Evolutionary conservation across 2,329 filamentous ascomycete genomes (phyloP), one percentile per base, ranked within the genome.

Genomic region (Albifimbria verrucaria): DNA sequence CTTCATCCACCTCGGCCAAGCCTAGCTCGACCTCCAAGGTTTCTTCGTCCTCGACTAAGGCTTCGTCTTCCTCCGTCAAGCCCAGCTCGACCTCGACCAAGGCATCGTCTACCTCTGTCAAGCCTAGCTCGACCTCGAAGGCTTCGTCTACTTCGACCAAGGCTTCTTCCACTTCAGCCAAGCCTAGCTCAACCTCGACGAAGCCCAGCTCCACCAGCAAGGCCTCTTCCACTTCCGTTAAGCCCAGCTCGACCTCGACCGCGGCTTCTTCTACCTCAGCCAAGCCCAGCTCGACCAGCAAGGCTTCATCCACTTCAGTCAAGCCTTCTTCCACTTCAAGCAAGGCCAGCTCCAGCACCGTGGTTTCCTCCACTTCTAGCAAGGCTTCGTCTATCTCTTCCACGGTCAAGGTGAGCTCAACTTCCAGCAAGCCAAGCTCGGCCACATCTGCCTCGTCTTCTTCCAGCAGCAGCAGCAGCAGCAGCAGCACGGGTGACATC

Each of bases 61-160:
- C 45, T 43, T 43, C 55, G 5, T 50, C 48, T 25, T 32, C 49
- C 15, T 52, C 52, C 11, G 36, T 46, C 18, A 49, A 45, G 12
- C 22, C 51, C 9, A 53, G 12, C 5, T 39, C 51, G 17, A 51
- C 52, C 4, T 48, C 55, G 15, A 28, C 49, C 17, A 46, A 36
- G n/a, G 25, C 41, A 9, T 47, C 32, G 15, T 49, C 51, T 17
- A 43, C 52, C 6, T 47, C 46, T 2, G 7, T 15, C 26, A 39
- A 57, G 28, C 52, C 52, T 3, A 52, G 57, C 10, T 44, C 59
- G 20, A 53, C 51, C 22, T 25, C 51, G 20, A 46, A 56, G 25
- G 52, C 53, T 3, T 52, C 57, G 11, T 43, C 59, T 20, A 53
- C 51, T 24, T 25, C 50, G 22, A 48, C 20, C 46, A 52, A 43